Conservation (phyloP, 495 filamentous ascomycete genomes). For the Trichoderma orchidacearum region DNA sequence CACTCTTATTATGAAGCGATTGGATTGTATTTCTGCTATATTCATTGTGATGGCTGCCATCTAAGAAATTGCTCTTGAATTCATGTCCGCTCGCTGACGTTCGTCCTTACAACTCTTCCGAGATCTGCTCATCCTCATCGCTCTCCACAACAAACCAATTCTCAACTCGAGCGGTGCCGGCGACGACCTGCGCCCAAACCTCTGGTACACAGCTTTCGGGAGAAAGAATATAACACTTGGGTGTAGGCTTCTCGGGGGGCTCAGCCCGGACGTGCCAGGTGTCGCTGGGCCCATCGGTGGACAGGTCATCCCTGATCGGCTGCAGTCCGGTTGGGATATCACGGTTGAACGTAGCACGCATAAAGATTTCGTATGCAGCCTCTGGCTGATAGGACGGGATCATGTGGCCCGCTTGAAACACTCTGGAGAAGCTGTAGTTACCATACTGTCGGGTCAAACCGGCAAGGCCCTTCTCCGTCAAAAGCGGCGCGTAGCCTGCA, state of each 20-base stretch:
- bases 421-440: conserved; percentile 53
- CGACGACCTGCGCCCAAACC: conserved; percentile 2
- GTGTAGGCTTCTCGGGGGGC: conserved; percentile 5
- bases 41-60: too few species aligned
- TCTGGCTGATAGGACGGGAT: conserved; percentile 61
- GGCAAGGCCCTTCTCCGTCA: conserved; percentile 37
- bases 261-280: conserved; percentile 16
- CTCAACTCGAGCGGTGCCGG: conserved; percentile 2
- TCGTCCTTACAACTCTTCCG: neutral
- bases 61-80: too few species aligned
- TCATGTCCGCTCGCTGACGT: too few species aligned
- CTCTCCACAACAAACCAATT: conserved; percentile 6
- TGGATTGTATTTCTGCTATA: too few species aligned
- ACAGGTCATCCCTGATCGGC: conserved; percentile 7
- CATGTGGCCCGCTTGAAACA: conserved; percentile 59
- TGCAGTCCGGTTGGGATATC: conserved; percentile 41
- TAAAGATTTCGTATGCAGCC: conserved; percentile 49
- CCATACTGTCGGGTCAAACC: conserved; percentile 56
- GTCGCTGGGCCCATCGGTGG: conserved; percentile 12
- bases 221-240: conserved; percentile 5
- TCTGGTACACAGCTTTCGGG: conserved; percentile 5
- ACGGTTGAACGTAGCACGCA: conserved; percentile 31
- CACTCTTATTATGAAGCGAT: too few species aligned
- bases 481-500: conserved; percentile 40
- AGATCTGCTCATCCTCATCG: neutral